phyloP scores from a whole-genome alignment of 257 asterid genomes.

The Gentiana macrophylla region DNA sequence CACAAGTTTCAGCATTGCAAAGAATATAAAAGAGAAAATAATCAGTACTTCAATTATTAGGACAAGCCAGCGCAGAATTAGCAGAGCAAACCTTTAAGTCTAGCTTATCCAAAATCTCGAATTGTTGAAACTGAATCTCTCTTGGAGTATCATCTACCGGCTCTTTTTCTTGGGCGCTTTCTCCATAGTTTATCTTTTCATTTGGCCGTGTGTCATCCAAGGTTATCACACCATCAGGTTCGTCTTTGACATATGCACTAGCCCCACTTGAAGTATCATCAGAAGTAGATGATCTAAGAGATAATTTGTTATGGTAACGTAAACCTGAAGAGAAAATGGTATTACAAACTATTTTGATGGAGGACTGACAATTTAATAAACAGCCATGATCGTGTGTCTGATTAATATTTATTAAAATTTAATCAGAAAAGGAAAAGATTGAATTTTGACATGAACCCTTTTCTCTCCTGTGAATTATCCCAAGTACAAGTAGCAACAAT shows the following conservation, averaged over 20 bases:
- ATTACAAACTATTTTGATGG: background rate
- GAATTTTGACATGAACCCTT: too few relatives aligned
- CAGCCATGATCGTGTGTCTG: too few relatives aligned
- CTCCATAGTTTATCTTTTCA: conserved; percentile 12
- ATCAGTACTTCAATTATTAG: too few relatives aligned
- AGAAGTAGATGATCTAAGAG: conserved; percentile 14
- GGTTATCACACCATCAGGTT: conserved; percentile 16
- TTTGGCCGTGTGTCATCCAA: conserved; percentile 9
- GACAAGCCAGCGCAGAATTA: background rate
- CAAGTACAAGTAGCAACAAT: too few relatives aligned
- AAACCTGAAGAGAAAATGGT: conserved; percentile 11
- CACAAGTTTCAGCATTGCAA: too few relatives aligned
- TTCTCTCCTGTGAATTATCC: too few relatives aligned
- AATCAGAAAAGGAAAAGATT: too few relatives aligned
- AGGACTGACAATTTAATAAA: too few relatives aligned
- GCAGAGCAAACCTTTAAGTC: conserved; percentile 19
- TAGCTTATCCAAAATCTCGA: conserved; percentile 19
- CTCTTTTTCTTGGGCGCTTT: conserved; percentile 1
- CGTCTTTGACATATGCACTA: conserved; percentile 14
- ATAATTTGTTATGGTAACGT: background rate
- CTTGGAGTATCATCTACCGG: conserved; percentile 15
- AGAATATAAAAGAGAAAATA: too few relatives aligned
- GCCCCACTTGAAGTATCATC: conserved; percentile 16
- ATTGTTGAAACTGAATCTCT: conserved; percentile 6
- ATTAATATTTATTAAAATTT: too few relatives aligned